Evolutionary conservation across 257 asterid genomes (phyloP).

Genomic region (Nyctanthes arbortristis): DNA sequence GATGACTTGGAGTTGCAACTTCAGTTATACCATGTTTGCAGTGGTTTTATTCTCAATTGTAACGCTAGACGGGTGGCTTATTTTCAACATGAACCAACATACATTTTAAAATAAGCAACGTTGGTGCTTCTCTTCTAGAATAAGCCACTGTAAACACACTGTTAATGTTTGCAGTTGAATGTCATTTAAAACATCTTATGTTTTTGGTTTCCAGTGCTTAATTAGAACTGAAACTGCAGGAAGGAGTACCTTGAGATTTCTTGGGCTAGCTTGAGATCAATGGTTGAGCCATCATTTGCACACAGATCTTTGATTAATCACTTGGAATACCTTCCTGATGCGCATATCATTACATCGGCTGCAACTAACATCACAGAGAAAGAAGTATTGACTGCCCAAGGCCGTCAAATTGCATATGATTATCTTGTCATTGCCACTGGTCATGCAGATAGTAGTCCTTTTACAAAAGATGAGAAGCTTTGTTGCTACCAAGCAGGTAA

Average conservation of each 20-base stretch:
- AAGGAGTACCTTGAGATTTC: constrained; percentile 79
- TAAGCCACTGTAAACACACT: background rate
- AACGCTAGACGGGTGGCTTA: no score
- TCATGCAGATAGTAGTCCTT: constrained; percentile 43
- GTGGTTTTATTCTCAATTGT: no score
- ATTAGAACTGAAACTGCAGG: constrained; percentile 38
- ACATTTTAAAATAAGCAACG: no score
- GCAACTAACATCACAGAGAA: constrained; percentile 56
- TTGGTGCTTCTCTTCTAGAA: no score
- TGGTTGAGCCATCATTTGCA: constrained; percentile 87
- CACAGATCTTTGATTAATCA: constrained; percentile 68
- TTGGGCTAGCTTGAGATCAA: constrained; percentile 83
- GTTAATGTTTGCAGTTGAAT: background rate
- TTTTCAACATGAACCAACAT: no score
- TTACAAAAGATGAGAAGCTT: constrained; percentile 54
- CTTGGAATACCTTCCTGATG: constrained; percentile 64
- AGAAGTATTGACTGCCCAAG: constrained; percentile 66
- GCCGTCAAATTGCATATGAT: constrained; percentile 55
- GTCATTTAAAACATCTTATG: background rate
- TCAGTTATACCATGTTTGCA: no score
- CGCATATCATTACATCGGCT: constrained; percentile 52
- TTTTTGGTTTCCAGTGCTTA: background rate
- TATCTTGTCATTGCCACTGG: constrained; percentile 93
- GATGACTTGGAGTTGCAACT: background rate
- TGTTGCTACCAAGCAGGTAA: constrained; percentile 62